A percentile compares a stretch with the other conserved stretches of the same genome.
phyloP scores from a whole-genome alignment of 495 filamentous ascomycete genomes.

The Penicillium subrubescens region DNA sequence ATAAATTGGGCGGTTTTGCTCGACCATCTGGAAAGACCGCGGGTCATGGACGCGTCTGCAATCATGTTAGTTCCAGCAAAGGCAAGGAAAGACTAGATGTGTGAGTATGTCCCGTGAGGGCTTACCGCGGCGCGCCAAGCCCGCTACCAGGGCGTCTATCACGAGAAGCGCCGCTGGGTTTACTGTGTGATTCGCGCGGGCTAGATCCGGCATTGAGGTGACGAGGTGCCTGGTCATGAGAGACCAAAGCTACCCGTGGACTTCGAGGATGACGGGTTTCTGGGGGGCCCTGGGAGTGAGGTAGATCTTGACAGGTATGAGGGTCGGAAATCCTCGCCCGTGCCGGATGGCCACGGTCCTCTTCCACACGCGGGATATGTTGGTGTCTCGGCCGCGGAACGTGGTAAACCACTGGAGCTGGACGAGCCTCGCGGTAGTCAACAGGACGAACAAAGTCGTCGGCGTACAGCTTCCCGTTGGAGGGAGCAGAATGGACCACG shows the following conservation, averaged over 20 bases:
- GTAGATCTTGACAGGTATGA: constrained; percentile 14
- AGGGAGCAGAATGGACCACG: constrained; percentile 19
- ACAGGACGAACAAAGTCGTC: constrained; percentile 44
- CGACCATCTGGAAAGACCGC: constrained; percentile 22
- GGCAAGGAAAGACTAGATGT: not conserved
- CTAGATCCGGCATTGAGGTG: constrained; percentile 7
- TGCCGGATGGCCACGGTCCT: constrained; percentile 17
- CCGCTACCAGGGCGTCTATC: constrained; percentile 25
- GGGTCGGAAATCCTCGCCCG: constrained; percentile 19
- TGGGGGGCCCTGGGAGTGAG: constrained; percentile 15
- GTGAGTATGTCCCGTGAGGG: constrained; percentile 7
- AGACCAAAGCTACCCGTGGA: constrained; percentile 10
- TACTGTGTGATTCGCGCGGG: constrained; percentile 7
- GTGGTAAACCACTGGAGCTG: constrained; percentile 27
- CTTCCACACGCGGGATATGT: constrained; percentile 18
- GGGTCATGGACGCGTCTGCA: constrained; percentile 25
- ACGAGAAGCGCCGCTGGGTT: constrained; percentile 13
- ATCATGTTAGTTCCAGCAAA: constrained; percentile 9
- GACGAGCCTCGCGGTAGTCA: constrained; percentile 31
- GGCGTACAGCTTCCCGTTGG: constrained; percentile 36
- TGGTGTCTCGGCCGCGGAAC: constrained; percentile 19
- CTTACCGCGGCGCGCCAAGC: constrained; percentile 26
- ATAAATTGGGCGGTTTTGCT: constrained; percentile 33
- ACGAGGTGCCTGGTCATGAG: constrained; percentile 17
- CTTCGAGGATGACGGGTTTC: constrained; percentile 18